A percentile compares a stretch with the other conserved stretches of the same genome.
These are phyloP conservation scores for Hemileccinum impolitum DNA, from an alignment of 768 basidiomycete genomes.

Conservation along the genomic window DNA sequence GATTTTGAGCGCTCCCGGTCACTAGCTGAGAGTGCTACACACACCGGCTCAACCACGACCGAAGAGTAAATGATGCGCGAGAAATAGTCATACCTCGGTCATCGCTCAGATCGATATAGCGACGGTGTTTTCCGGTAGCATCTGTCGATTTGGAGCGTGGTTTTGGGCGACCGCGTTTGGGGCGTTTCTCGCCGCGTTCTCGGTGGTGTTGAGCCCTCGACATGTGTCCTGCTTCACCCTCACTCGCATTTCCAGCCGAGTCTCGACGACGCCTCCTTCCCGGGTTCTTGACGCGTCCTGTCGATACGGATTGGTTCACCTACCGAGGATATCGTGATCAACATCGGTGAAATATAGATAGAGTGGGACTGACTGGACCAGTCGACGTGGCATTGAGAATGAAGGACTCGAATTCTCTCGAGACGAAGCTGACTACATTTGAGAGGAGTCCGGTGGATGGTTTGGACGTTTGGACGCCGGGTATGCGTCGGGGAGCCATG, in stretches of 20 bases:
- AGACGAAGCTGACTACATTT: conserved; percentile 66
- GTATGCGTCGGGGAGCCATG: conserved; percentile 11
- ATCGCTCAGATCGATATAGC: conserved; percentile 3
- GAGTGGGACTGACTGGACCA: conserved; percentile 14
- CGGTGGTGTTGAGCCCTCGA: conserved; percentile 6
- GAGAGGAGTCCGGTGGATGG: conserved; percentile 46
- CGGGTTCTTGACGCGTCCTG: conserved; percentile 7
- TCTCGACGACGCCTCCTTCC: conserved; percentile 8
- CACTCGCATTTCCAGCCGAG: conserved; percentile 10
- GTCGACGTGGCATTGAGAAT: conserved; percentile 57
- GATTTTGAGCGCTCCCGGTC: conserved; percentile 22
- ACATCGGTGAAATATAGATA: neutral
- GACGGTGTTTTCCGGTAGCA: neutral
- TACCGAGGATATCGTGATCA: conserved; percentile 10
- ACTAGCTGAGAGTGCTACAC: conserved; percentile 20
- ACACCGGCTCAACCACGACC: conserved; percentile 5
- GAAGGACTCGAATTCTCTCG: conserved; percentile 70
- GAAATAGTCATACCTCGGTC: conserved; percentile 20
- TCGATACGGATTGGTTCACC: conserved; percentile 15
- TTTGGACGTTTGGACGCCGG: neutral
- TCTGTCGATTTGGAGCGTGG: conserved; percentile 23
- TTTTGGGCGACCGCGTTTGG: conserved; percentile 14
- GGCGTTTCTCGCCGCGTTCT: conserved; percentile 5
- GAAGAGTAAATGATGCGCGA: neutral
- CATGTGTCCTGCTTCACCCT: conserved; percentile 11